phyloP scores from a whole-genome alignment of 495 filamentous ascomycete species.

The Elaphomyces granulatus region DNA sequence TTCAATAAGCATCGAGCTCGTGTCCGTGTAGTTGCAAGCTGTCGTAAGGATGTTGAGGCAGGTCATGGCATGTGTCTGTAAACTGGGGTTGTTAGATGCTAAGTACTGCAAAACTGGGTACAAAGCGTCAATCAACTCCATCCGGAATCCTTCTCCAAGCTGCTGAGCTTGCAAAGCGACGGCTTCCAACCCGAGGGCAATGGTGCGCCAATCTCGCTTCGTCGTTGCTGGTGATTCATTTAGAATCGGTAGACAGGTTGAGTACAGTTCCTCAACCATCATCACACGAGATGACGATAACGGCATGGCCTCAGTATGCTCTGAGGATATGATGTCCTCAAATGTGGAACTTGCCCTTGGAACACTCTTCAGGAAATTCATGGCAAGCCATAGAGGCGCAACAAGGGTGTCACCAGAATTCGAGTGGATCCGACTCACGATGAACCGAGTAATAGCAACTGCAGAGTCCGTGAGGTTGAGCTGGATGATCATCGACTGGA shows the following conservation, averaged over 20 bases:
- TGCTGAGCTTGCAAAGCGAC: slow-evolving; percentile 55
- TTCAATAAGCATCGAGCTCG: slow-evolving; percentile 68
- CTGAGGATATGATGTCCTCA: slow-evolving; percentile 28
- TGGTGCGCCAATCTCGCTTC: slow-evolving; percentile 50
- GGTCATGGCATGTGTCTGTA: slow-evolving; percentile 71
- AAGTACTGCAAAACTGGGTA: slow-evolving; percentile 80
- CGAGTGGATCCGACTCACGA: slow-evolving; percentile 44
- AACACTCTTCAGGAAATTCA: slow-evolving; percentile 49
- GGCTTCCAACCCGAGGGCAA: slow-evolving; percentile 59
- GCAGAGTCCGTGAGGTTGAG: slow-evolving; percentile 28
- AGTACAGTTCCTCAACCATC: slow-evolving; percentile 67
- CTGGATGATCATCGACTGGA: slow-evolving; percentile 31
- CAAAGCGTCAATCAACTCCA: slow-evolving; percentile 79
- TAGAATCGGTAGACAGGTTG: slow-evolving; percentile 54
- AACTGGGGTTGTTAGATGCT: slow-evolving; percentile 50
- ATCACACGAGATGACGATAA: slow-evolving; percentile 32
- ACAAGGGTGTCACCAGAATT: slow-evolving; percentile 41
- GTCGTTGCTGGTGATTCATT: slow-evolving; percentile 33
- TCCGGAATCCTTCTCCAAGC: slow-evolving; percentile 54
- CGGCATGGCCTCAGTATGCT: slow-evolving; percentile 18
- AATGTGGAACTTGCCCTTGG: slow-evolving; percentile 30
- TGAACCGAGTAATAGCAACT: slow-evolving; percentile 35
- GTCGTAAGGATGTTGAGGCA: slow-evolving; percentile 66
- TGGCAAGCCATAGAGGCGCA: slow-evolving; percentile 69
- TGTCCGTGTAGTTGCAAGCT: slow-evolving; percentile 58